Evolutionary conservation across 1,284 basidiomycete species (phyloP).

Genomic region (Meripilus lineatus): DNA sequence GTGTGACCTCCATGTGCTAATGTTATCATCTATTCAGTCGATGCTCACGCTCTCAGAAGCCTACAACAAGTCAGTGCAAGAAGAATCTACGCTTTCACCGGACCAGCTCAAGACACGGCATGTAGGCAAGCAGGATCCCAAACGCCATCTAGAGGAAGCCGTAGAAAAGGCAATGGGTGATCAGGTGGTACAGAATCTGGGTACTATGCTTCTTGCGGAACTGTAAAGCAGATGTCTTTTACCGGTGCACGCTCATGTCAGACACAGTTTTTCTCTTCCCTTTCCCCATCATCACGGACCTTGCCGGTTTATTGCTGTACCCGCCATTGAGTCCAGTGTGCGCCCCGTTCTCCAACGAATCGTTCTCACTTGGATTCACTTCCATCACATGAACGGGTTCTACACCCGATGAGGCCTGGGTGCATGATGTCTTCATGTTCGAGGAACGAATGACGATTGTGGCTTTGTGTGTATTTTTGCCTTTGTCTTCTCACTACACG

Average conservation of each 20-base stretch:
- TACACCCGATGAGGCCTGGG: too few relatives aligned
- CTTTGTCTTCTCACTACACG: too few relatives aligned
- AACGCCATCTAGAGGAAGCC: constrained; percentile 92
- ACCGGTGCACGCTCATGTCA: not conserved
- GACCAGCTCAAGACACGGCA: constrained; percentile 94
- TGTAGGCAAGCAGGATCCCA: constrained; percentile 97
- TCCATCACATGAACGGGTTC: too few relatives aligned
- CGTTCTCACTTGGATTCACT: too few relatives aligned
- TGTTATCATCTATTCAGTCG: constrained; percentile 46
- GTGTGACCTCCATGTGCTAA: constrained; percentile 12
- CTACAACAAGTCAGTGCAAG: constrained; percentile 95
- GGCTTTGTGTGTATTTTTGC: too few relatives aligned
- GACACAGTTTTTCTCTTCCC: constrained; percentile 3
- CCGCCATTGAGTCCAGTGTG: too few relatives aligned
- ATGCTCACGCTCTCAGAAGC: constrained; percentile 89
- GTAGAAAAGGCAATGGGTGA: constrained; percentile 97
- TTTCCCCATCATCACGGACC: not conserved
- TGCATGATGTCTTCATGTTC: too few relatives aligned
- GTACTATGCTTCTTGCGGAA: constrained; percentile 89
- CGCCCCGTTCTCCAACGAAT: too few relatives aligned
- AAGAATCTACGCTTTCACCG: constrained; percentile 86
- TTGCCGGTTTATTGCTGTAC: not conserved
- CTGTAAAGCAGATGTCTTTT: constrained; percentile 35
- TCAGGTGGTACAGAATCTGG: constrained; percentile 91
- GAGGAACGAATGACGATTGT: too few relatives aligned